Percentiles rank a stretch among this genome's conserved stretches.
Evolutionary conservation across 129 eudicot genomes (phyloP).

Genomic region (Kitagawia praeruptora): DNA sequence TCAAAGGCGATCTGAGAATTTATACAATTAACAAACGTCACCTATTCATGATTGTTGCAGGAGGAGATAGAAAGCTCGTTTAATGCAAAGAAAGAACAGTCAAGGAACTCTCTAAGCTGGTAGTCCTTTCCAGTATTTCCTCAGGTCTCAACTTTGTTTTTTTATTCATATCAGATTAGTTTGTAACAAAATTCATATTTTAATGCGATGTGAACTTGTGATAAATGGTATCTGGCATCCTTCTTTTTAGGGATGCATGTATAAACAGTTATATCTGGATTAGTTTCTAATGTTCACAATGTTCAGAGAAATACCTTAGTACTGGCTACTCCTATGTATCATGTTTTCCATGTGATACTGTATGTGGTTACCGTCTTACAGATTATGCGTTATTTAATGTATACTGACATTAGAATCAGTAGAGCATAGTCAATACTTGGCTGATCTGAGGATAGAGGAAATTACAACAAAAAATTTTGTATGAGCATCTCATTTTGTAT

Average conservation of each 20-base stretch:
- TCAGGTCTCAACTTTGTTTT: neutral
- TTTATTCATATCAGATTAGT: neutral
- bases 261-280: neutral
- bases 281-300: neutral
- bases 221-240: neutral
- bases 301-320: neutral
- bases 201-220: neutral
- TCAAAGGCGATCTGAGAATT: no score
- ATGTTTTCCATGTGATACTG: neutral
- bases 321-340: neutral
- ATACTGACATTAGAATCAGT: neutral
- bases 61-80: constrained; percentile 62
- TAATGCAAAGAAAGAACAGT: constrained; percentile 53
- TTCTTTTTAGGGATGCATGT: neutral
- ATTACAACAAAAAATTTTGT: neutral
- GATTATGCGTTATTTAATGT: neutral
- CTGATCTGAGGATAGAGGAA: neutral
- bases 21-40: neutral
- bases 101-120: constrained; percentile 55
- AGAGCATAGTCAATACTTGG: neutral
- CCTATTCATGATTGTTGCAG: constrained; percentile 29
- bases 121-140: constrained; percentile 19
- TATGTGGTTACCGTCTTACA: neutral
- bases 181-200: neutral
- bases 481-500: no score